Evolutionary conservation across 1,284 basidiomycete species (phyloP).

Genomic region (Malassezia obtusa): DNA sequence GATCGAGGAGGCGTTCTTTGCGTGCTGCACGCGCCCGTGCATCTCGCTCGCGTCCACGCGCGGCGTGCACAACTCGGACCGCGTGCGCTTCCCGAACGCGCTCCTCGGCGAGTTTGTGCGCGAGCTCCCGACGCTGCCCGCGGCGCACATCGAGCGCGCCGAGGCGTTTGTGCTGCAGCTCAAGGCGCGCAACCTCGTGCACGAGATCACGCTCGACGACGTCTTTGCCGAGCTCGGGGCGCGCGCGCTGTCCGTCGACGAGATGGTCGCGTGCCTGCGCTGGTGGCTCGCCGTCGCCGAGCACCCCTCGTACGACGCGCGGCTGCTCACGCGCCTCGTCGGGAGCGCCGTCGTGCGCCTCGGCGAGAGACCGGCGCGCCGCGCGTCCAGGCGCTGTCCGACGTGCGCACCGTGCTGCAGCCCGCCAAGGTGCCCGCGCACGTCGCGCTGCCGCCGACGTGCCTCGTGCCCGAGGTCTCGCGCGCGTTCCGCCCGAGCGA

Average conservation of each 20-base stretch:
- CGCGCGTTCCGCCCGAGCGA: slow-evolving; percentile 53
- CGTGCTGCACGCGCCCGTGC: slow-evolving; percentile 52
- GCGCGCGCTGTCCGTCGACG: slow-evolving; percentile 63
- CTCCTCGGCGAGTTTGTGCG: slow-evolving; percentile 70
- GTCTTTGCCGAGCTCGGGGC: slow-evolving; percentile 69
- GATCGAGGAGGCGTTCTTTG: slow-evolving; percentile 74
- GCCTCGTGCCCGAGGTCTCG: slow-evolving; percentile 63
- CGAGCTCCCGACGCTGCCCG: slow-evolving; percentile 65
- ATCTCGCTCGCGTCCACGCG: slow-evolving; percentile 71
- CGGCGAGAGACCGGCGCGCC: slow-evolving; percentile 18
- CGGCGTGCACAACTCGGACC: slow-evolving; percentile 63
- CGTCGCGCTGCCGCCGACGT: slow-evolving; percentile 67
- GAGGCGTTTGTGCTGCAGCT: slow-evolving; percentile 60
- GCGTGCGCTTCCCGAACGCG: slow-evolving; percentile 69
- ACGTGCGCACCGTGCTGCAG: slow-evolving; percentile 67
- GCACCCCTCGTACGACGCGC: slow-evolving; percentile 41
- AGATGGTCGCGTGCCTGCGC: slow-evolving; percentile 70
- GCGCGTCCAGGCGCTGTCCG: slow-evolving; percentile 52
- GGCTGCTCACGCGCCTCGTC: slow-evolving; percentile 37
- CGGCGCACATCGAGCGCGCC: slow-evolving; percentile 60
- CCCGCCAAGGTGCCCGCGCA: slow-evolving; percentile 65
- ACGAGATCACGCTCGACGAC: slow-evolving; percentile 73
- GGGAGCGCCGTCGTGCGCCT: slow-evolving; percentile 30
- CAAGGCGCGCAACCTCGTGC: slow-evolving; percentile 62
- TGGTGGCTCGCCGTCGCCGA: slow-evolving; percentile 73